These are phyloP conservation scores for Fusarium concolor DNA, from an alignment of 2,329 filamentous ascomycete genomes.

Conservation along the genomic window DNA sequence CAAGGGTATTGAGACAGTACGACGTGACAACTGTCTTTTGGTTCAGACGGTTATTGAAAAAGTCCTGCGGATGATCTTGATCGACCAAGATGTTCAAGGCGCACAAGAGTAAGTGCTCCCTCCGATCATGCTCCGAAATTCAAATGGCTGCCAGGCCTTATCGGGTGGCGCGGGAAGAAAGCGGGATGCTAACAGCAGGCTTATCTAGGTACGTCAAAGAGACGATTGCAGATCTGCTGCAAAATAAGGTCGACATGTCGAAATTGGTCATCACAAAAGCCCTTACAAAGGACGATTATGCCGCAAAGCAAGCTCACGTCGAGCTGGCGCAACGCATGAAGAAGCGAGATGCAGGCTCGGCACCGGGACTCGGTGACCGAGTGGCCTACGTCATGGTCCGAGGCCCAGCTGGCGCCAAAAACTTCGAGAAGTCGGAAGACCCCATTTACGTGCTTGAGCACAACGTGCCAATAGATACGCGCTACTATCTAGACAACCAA, in stretches of 20 bases:
- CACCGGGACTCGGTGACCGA: constrained; percentile 91
- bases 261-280: constrained; percentile 99
- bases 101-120: constrained; percentile 83
- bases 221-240: constrained; percentile 92
- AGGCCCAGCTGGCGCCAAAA: constrained; percentile 87
- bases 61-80: constrained; percentile 92
- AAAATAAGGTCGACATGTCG: constrained; percentile 99
- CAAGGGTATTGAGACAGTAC: constrained; percentile 98
- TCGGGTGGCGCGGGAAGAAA: constrained; percentile 8
- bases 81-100: constrained; percentile 88
- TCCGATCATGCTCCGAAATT: constrained; percentile 11
- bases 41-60: constrained; percentile 99
- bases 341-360: constrained; percentile 95
- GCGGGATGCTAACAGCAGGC: constrained; percentile 52
- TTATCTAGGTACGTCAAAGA: constrained; percentile 87
- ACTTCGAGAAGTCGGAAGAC: constrained; percentile 97
- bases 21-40: constrained; percentile 93
- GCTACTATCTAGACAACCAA: constrained; percentile 98
- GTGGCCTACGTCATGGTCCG: constrained; percentile 99
- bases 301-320: constrained; percentile 93
- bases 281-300: constrained; percentile 89
- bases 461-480: constrained; percentile 97
- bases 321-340: constrained; percentile 96
- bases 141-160: constrained; percentile 19
- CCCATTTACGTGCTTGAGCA: constrained; percentile 97